Percentiles rank a stretch among this genome's conserved stretches.
Evolutionary conservation across 257 asterid species (phyloP).

Genomic region (Lithospermum erythrorhizon): DNA sequence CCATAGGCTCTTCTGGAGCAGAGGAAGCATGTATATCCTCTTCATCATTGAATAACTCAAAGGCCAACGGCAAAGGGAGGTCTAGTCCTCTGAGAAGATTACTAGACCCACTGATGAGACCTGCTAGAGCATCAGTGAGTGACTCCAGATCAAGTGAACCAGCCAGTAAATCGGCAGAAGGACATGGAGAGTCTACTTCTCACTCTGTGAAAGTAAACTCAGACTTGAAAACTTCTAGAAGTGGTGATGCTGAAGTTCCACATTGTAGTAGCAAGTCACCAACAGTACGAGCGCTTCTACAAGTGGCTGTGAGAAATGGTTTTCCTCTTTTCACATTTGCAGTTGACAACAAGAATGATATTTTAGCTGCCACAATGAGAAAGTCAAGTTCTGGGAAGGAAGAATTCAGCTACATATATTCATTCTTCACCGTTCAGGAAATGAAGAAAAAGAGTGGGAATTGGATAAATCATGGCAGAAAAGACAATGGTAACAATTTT

Average conservation of each 20-base stretch:
- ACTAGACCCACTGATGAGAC: conserved; percentile 62
- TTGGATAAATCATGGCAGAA: conserved; percentile 77
- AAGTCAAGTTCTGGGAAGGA: conserved; percentile 33
- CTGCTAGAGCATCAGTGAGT: conserved; percentile 23
- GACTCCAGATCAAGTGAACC: conserved; percentile 23
- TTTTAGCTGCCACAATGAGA: conserved; percentile 72
- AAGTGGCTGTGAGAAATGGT: conserved; percentile 56
- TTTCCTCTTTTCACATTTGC: conserved; percentile 72
- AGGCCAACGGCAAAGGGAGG: conserved; percentile 35
- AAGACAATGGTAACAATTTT: conserved; percentile 43
- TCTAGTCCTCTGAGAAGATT: conserved; percentile 81
- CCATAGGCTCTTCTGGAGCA: conserved; percentile 21
- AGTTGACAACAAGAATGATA: conserved; percentile 53
- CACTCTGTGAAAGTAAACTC: conserved; percentile 28
- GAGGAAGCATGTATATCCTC: conserved; percentile 23
- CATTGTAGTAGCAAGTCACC: conserved; percentile 23
- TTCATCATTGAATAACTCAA: conserved; percentile 27
- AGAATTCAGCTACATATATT: conserved; percentile 40
- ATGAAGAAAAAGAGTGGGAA: conserved; percentile 54
- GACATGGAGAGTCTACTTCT: conserved; percentile 23
- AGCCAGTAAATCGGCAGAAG: conserved; percentile 16
- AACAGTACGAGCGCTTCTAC: conserved; percentile 56
- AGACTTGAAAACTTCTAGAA: conserved; percentile 31
- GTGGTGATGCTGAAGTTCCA: conserved; percentile 18
- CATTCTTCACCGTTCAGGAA: conserved; percentile 72